Conservation (phyloP, 1,284 basidiomycete genomes). For the Trichosporon sp. region DNA sequence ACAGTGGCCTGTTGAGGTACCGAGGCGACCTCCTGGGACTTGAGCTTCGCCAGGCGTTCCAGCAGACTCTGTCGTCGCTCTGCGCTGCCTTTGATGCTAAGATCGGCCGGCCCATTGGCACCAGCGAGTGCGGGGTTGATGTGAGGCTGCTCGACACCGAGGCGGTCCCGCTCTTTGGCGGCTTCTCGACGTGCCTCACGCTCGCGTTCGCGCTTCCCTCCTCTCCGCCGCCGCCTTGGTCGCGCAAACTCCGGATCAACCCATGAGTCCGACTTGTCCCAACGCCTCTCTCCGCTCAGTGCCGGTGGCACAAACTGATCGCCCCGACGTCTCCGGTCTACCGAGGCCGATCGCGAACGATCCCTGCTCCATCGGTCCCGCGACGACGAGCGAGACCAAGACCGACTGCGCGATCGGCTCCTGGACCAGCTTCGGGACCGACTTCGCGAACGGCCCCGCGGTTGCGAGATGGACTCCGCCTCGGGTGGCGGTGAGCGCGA, state of each 20-base stretch:
- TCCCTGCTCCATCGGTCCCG: neutral
- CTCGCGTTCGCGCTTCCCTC: conserved; percentile 4
- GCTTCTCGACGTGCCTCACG: conserved; percentile 7
- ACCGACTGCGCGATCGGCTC: conserved; percentile 8
- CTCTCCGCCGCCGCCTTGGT: conserved; percentile 2
- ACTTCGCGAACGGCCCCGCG: neutral
- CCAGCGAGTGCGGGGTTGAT: neutral
- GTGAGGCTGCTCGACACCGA: neutral
- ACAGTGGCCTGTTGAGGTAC: neutral
- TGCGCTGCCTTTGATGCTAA: conserved; percentile 15
- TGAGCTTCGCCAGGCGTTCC: conserved; percentile 16
- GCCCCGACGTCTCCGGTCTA: conserved; percentile 30
- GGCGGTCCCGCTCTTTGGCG: neutral
- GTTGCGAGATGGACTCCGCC: neutral
- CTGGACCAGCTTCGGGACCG: conserved; percentile 14
- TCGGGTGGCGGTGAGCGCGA: conserved; percentile 7
- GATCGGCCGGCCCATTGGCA: neutral
- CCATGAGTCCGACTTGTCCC: conserved; percentile 45
- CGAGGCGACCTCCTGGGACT: neutral
- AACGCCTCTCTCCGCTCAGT: conserved; percentile 24
- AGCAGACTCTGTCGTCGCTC: conserved; percentile 20
- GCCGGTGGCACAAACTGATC: conserved; percentile 8
- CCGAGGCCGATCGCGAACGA: conserved; percentile 13
- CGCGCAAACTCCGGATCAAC: conserved; percentile 35
- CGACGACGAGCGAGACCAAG: conserved; percentile 16